Evolutionary conservation across 1,284 basidiomycete genomes (phyloP).

Genomic region (Malassezia japonica): DNA sequence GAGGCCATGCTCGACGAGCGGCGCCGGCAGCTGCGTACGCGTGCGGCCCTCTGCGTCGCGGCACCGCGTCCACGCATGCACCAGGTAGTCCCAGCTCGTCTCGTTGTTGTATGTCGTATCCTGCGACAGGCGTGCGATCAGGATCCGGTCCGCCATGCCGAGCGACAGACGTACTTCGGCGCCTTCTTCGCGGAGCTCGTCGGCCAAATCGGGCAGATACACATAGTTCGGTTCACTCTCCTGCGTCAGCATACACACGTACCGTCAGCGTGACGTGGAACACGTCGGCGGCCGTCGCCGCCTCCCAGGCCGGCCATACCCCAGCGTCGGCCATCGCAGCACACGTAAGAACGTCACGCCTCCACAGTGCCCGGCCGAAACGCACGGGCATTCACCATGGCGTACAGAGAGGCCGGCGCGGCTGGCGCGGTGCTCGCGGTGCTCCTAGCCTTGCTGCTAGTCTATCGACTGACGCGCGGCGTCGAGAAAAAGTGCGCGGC

Average conservation of each 20-base stretch:
- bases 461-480: not conserved
- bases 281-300: not conserved
- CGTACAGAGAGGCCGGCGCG: too few relatives aligned
- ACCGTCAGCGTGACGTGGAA: not conserved
- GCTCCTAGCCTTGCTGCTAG: too few relatives aligned
- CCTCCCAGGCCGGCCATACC: constrained; percentile 6
- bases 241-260: too few relatives aligned
- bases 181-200: constrained; percentile 62
- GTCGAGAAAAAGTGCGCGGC: too few relatives aligned
- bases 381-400: not conserved
- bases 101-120: constrained; percentile 58
- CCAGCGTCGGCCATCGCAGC: constrained; percentile 3
- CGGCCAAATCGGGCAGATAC: constrained; percentile 65
- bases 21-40: not conserved
- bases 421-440: not conserved
- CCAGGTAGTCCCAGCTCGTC: constrained; percentile 81
- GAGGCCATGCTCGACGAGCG: not conserved
- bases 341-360: not conserved
- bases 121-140: constrained; percentile 78
- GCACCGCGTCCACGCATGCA: constrained; percentile 72
- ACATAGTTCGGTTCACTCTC: too few relatives aligned
- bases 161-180: constrained; percentile 13
- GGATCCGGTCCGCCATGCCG: constrained; percentile 61
- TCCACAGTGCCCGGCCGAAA: not conserved
- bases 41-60: constrained; percentile 22